Base-by-base conservation (phyloP, 768 basidiomycete species). In the Lentinula guzmanii region DNA sequence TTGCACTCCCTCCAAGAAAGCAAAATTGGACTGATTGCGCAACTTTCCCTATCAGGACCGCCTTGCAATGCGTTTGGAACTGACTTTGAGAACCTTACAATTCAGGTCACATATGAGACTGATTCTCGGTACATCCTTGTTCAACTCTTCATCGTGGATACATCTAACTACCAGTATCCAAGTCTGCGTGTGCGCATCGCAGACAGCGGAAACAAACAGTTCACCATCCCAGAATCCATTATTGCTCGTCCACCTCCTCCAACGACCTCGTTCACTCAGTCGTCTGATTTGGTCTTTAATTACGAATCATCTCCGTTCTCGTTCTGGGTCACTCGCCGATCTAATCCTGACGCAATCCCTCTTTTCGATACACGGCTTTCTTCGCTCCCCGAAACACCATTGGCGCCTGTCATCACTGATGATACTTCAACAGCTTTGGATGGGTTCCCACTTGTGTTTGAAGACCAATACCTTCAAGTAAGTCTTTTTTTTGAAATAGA, bases 381-480 rank as follows among this genome's bases (percentile, higher is more conserved):
- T 0, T 89, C 87, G 0, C 76, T 91, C 8, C 88, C 89, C 1
- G 62, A 75, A 3, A 80, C 87, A 2, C 83, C 86, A 1, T 82
- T 84, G 37, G 73, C 81, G n/a, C 78, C 87, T 10, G 75, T 81
- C n/a, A 79, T 83, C 42, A 35, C 77, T 0, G 71, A 69, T 7
- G 84, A 86, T 63, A 77, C 78, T 52, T 79, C 76, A 4, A 86
- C 85, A 0, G 79, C 81, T 2, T 75, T 91, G 16, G 77, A 85
- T 60, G 85, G 80, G 0, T 89, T 90, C 61, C 82, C 85, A 0
- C 75, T 93, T 10, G 82, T 93, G 11, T 92, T 92, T 66, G 90
- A 92, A 65, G 84, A 92, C 63, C 87, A 87, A 67, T 92, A 91
- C 68, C 78, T 93, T 21, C 89, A 91, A 79, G 83, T 84, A 61